Conservation (phyloP, 768 basidiomycete species). For the Gloeostereum incarnatum region DNA sequence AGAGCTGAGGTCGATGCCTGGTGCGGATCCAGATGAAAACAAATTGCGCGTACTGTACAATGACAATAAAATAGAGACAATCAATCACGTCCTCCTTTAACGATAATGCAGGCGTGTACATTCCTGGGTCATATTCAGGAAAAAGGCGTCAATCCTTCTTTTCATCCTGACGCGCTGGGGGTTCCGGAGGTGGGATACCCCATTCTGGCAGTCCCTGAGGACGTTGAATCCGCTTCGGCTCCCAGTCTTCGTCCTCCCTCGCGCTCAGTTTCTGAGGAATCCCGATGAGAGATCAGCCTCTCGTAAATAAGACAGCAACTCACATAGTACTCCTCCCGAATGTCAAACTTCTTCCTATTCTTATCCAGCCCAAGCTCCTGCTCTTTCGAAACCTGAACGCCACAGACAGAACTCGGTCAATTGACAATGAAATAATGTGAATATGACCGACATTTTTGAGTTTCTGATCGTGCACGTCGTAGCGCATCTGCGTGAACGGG, state of each 20-base stretch:
- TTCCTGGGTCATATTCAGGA: too few relatives aligned
- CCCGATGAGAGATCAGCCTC: background rate
- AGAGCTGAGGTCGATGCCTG: too few relatives aligned
- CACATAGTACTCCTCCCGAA: slow-evolving; percentile 94
- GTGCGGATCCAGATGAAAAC: too few relatives aligned
- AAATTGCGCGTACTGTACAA: too few relatives aligned
- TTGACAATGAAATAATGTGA: background rate
- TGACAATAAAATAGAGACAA: too few relatives aligned
- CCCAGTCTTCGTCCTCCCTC: slow-evolving; percentile 65
- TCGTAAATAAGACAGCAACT: slow-evolving; percentile 22
- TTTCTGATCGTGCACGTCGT: slow-evolving; percentile 81
- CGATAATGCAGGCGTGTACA: too few relatives aligned
- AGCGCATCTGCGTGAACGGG: slow-evolving; percentile 81
- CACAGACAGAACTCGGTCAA: background rate
- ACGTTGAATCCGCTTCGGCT: slow-evolving; percentile 74
- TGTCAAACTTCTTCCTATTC: slow-evolving; percentile 76
- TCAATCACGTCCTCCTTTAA: too few relatives aligned
- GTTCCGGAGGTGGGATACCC: slow-evolving; percentile 73
- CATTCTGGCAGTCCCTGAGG: slow-evolving; percentile 89
- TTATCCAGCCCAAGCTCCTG: slow-evolving; percentile 68
- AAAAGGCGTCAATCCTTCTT: too few relatives aligned
- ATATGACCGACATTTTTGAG: slow-evolving; percentile 43
- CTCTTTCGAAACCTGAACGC: slow-evolving; percentile 56
- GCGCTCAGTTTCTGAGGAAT: slow-evolving; percentile 52
- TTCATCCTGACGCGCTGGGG: too few relatives aligned